Evolutionary conservation across 345 rosid genomes (phyloP), one percentile per base, ranked within the genome.

Genomic region (Anacardium occidentale): DNA sequence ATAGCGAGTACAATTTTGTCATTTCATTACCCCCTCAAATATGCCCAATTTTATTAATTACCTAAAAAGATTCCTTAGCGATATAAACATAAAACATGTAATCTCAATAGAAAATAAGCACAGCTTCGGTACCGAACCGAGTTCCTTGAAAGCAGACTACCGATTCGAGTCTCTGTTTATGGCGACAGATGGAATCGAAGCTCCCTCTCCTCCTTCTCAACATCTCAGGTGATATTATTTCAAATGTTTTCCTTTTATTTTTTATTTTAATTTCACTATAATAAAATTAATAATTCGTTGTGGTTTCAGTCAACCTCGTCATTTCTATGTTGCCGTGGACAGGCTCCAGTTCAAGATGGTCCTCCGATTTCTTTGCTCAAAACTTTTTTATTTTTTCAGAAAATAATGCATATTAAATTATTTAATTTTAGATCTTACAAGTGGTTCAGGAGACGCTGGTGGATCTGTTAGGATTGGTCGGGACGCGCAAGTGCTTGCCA

Each of bases 241-340:
- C 37, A 11, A 47, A 4, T 21, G 3, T 20, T 56, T 9, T 21
- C 54, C 21, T 25, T 2, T 17, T 64, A 40, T 21, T 53, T 32
- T 47, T 7, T 53, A 25, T 10, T 68, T 58, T 10, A 24, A 54
- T 24, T 32, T 44, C 51, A 22, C 40, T 22, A n/a, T 2, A 40
- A 18, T 15, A 45, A n/a, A 74, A 71, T 37, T 40, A 54, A 4
- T 47, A 45, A 37, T 7, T 50, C 73, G 44, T 42, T 40, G 1
- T 52, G 15, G 8, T 57, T 69, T 72, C 84, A 87, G 90, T 74
- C 98, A 89, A 68, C 90, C 82, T 29, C 82, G 83, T 18, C 93
- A 90, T 78, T 89, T 94, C 84, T 94, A 91, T 68, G 85, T 90
- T 48, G 97, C 96, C 80, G 98, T 91, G 51, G 98, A 91, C 80